phyloP scores from a whole-genome alignment of 352 stramenopile genomes.

The Phytopythium montanum region DNA sequence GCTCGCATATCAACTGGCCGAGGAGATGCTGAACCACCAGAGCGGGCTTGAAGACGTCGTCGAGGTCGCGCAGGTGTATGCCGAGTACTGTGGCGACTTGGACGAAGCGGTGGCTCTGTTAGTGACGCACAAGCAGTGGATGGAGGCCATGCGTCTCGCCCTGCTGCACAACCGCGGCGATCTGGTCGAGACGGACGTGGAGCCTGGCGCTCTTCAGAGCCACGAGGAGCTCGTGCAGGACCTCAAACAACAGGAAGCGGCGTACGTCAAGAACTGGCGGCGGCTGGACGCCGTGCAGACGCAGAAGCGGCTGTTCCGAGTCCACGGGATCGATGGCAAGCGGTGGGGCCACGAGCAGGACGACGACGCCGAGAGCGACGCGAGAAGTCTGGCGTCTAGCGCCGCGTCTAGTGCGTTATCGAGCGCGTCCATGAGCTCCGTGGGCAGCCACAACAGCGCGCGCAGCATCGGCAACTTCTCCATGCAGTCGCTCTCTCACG shows the following conservation, averaged over 20 bases:
- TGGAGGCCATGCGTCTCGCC: slow-evolving; percentile 51
- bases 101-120: slow-evolving; percentile 70
- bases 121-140: slow-evolving; percentile 55
- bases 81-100: slow-evolving; percentile 70
- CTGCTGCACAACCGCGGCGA: slow-evolving; percentile 53
- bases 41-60: slow-evolving; percentile 24
- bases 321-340: slow-evolving; percentile 72
- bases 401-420: slow-evolving; percentile 60
- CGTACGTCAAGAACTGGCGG: slow-evolving; percentile 55
- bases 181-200: slow-evolving; percentile 70
- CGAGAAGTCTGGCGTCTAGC: slow-evolving; percentile 35
- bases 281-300: slow-evolving; percentile 62
- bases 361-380: slow-evolving; percentile 37
- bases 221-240: slow-evolving; percentile 48
- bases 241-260: slow-evolving; percentile 29
- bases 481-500: slow-evolving; percentile 48
- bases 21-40: slow-evolving; percentile 45
- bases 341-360: slow-evolving; percentile 33
- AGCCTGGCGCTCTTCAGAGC: slow-evolving; percentile 44
- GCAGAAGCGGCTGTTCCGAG: slow-evolving; percentile 73
- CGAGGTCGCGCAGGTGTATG: slow-evolving; percentile 49
- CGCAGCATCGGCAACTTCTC: slow-evolving; percentile 65
- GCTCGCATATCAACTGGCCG: slow-evolving; percentile 47
- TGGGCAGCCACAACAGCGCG: slow-evolving; percentile 79
- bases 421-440: slow-evolving; percentile 52